Conservation (phyloP, 495 filamentous ascomycete species). For the Evernia prunastri region DNA sequence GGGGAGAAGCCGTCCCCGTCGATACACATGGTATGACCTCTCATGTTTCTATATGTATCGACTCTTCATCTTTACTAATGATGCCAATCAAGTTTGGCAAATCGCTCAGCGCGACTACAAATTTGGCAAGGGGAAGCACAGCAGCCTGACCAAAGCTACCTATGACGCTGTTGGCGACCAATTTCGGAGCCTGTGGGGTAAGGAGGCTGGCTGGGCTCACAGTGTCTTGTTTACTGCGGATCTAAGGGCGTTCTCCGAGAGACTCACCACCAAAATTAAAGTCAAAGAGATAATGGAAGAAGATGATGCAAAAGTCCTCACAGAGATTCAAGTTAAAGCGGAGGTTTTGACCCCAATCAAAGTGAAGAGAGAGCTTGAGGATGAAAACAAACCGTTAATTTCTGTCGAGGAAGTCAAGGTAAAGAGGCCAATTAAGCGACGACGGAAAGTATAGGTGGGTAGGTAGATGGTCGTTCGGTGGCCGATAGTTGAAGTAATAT, state of each 20-base stretch:
- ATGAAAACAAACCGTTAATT: slow-evolving; percentile 26
- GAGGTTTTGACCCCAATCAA: slow-evolving; percentile 20
- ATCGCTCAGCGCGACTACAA: slow-evolving; percentile 94
- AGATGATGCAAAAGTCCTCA: slow-evolving; percentile 29
- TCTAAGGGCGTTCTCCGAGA: slow-evolving; percentile 69
- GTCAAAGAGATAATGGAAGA: slow-evolving; percentile 36
- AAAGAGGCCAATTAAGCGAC: slow-evolving; percentile 21
- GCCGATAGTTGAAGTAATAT: slow-evolving; percentile 34
- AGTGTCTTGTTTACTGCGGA: slow-evolving; percentile 95
- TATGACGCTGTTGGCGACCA: slow-evolving; percentile 87
- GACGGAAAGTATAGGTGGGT: slow-evolving; percentile 28
- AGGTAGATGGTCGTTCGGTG: slow-evolving; percentile 44
- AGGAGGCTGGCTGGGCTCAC: slow-evolving; percentile 95
- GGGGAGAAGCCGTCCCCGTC: slow-evolving; percentile 89
- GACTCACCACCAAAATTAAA: slow-evolving; percentile 44
- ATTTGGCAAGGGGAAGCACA: slow-evolving; percentile 77
- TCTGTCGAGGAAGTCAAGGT: slow-evolving; percentile 24
- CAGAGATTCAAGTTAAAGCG: slow-evolving; percentile 23
- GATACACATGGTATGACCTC: slow-evolving; percentile 71
- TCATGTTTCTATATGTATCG: neutral
- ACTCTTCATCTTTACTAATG: slow-evolving; percentile 4
- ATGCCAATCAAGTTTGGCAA: slow-evolving; percentile 68
- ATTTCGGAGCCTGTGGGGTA: slow-evolving; percentile 86
- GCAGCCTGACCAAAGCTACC: slow-evolving; percentile 77
- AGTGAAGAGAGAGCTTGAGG: slow-evolving; percentile 33